Base-by-base conservation (phyloP, 148 eudicot genomes). In the Chenopodium suecicum region DNA sequence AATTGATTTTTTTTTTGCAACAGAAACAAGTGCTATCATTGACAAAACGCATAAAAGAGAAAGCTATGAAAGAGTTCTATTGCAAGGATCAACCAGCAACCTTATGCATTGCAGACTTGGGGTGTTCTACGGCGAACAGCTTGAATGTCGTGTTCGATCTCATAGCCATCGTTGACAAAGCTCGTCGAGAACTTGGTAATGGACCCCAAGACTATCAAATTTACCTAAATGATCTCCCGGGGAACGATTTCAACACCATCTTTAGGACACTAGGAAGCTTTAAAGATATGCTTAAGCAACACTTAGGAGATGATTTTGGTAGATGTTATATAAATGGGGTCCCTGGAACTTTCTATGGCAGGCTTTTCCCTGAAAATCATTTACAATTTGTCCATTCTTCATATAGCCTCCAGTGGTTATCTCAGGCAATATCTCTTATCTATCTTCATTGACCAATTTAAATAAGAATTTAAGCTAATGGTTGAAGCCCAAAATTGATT, bases 291-390 rank as follows among this genome's bases (percentile, higher is more conserved):
- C 60, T 91, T n/a, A 75, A 62, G 80, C 62, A 85, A 29, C 63
- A 86, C 32, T 34, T 11, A 58, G 9, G 84, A 82, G 37, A 34
- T 7, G 76, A 47, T 3, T 71, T 73, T 12, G 86, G 83, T 0
- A 60, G 60, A 2, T 90, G 88, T 78, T 88, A 84, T 69, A 69
- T 91, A 6, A 62, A 82, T 29, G 91, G 79, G 12, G 84, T 80
- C 4, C 90, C 91, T 7, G 91, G 91, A 4, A 88, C 92, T 34
- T 91, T 89, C 73, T 91, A 89, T 73, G 82, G 80, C 7, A 87
- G 91, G 72, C 85, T 91, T 37, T 89, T 89, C 29, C 88, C 94
- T 0, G 23, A 73, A 2, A 82, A 86, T 13, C 85, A 69, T 70
- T 70, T 88, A 25, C 88, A 89, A 75, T 85, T 89, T 70, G 82